phyloP scores from a whole-genome alignment of 176 grass and related monocot genomes.

The barley (Hordeum vulgare) region DNA sequence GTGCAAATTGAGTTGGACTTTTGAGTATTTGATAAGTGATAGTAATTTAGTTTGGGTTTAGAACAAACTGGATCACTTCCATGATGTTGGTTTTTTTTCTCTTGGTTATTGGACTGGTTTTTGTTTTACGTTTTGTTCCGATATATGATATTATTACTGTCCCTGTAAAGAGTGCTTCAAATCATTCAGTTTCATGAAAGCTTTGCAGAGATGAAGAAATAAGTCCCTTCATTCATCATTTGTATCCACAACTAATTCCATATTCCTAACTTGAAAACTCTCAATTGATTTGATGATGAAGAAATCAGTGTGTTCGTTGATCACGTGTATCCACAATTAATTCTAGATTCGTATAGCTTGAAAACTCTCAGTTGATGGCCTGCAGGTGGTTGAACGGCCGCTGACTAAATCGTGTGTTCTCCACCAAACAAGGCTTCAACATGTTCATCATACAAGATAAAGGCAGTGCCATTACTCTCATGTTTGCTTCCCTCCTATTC shows the following conservation, averaged over 20 bases:
- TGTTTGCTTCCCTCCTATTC: slow-evolving; percentile 63
- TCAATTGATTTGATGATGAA: neutral
- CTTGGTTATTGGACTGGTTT: neutral
- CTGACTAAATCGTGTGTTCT: neutral
- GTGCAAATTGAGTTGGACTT: slow-evolving; percentile 17
- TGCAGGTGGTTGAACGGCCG: slow-evolving; percentile 2
- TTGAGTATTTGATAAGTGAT: neutral
- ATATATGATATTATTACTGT: neutral
- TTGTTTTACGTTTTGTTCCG: neutral
- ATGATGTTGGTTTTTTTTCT: neutral
- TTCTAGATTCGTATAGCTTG: neutral
- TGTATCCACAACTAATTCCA: no score
- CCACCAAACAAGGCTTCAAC: neutral
- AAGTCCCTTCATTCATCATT: no score
- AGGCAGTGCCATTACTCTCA: slow-evolving; percentile 55
- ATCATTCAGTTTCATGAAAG: no score
- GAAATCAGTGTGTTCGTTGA: neutral
- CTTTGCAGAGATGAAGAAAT: no score
- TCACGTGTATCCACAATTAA: neutral
- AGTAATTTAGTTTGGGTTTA: neutral
- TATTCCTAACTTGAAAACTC: no score
- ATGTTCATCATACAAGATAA: slow-evolving; percentile 68
- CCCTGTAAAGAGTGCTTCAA: neutral
- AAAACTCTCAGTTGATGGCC: neutral
- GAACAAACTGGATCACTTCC: neutral